Evolutionary conservation across 495 filamentous ascomycete species (phyloP), one percentile per base, ranked within the genome.

Genomic region (Tuber melanosporum): DNA sequence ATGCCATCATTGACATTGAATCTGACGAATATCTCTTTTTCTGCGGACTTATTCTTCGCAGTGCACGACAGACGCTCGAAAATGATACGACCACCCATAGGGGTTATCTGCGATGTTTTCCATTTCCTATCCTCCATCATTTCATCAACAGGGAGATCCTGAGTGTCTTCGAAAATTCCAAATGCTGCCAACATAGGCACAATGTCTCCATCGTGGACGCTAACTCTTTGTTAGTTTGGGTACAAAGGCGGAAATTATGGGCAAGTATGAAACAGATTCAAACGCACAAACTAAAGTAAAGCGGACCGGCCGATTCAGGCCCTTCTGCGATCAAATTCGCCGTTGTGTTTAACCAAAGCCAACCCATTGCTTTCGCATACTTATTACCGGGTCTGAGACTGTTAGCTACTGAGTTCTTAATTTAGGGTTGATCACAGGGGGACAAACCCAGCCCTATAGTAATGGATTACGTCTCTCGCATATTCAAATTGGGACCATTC

Each of bases 301-400:
- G 75, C 14, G 85, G 84, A 3, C 89, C 89, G 70, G 83, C 86
- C 32, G 73, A 70, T 46, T 81, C 76, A 5, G 87, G 86, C 0
- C 89, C 89, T 49, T 85, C 75, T 15, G 79, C 77, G 72, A 91
- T 82, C 47, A 91, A 82, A 72, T 85, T 83, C 20, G 86, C 83
- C 2, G 89, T 90, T 20, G 89, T 88, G 83, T 91, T 89, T 75
- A 91, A 76, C 89, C 89, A 91, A 22, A 91, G 83, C 87, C 86
- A 90, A 14, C 89, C 89, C 88, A 91, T 90, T 1, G 85, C 84
- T 20, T 84, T 85, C n/a, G 86, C 87, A 76, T 88, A 90, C 47
- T 84, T 84, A 71, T 88, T 90, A 15, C 89, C 89, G 32, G 89
- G 89, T 32, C 57, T 66, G 32, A 36, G 26, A 17, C 57, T 4